A percentile compares a stretch with the other conserved stretches of the same genome.
Conservation (phyloP, 306 rosid genomes). For the Gynostemma pentaphyllum region DNA sequence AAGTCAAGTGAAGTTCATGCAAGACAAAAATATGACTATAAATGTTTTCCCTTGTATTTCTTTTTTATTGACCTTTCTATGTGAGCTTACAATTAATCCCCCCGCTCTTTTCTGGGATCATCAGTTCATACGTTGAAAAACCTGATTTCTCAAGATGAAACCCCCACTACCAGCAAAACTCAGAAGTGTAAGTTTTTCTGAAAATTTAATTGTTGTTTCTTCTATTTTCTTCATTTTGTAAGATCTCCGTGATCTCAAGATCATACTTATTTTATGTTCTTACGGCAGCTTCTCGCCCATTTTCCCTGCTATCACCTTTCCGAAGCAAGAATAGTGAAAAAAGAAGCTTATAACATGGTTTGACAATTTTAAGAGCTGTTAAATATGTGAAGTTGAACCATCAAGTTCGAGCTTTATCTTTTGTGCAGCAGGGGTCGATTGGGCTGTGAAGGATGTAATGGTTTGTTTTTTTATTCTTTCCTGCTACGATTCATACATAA, state of each 20-base stretch:
- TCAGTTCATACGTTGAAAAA: conserved; percentile 78
- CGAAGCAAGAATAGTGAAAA: conserved; percentile 71
- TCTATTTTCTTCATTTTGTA: conserved; percentile 1
- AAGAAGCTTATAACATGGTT: conserved; percentile 34
- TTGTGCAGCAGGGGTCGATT: not conserved
- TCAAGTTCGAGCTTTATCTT: not conserved
- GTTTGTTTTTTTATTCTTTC: conserved; percentile 6
- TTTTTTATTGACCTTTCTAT: not conserved
- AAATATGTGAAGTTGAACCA: conserved; percentile 9
- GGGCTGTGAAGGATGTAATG: not conserved
- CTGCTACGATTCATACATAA: not conserved
- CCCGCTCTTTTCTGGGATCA: conserved; percentile 13
- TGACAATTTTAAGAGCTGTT: conserved; percentile 14
- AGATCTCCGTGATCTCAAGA: conserved; percentile 1
- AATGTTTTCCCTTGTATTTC: not conserved
- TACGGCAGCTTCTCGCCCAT: conserved; percentile 71
- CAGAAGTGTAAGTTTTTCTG: conserved; percentile 60
- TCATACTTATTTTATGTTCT: conserved; percentile 10
- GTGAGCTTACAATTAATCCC: not conserved
- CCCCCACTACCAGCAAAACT: conserved; percentile 43
- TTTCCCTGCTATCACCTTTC: conserved; percentile 90
- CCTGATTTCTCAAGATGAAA: conserved; percentile 79
- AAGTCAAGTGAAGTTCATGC: not conserved
- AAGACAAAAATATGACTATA: not conserved
- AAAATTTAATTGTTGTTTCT: conserved; percentile 6